phyloP scores from a whole-genome alignment of 768 basidiomycete genomes.

The Astraeus odoratus region DNA sequence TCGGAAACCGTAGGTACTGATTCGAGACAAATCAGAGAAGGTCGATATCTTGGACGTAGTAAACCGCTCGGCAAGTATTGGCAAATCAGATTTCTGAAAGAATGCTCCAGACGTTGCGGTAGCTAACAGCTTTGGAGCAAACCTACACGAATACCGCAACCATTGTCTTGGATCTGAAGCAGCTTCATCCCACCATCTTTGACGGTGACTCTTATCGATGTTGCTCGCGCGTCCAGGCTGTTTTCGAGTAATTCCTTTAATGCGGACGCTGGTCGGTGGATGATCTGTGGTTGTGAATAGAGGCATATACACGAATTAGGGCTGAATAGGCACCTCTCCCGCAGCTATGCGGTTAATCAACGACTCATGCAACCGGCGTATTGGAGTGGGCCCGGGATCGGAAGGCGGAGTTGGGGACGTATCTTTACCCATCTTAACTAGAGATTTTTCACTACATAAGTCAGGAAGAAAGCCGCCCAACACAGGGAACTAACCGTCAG shows the following conservation, averaged over 20 bases:
- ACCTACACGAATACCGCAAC: slow-evolving; percentile 85
- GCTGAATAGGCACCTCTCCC: slow-evolving; percentile 46
- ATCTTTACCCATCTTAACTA: slow-evolving; percentile 10
- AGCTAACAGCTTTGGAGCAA: background rate
- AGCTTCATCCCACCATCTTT: slow-evolving; percentile 96
- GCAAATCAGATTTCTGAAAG: slow-evolving; percentile 73
- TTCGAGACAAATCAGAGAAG: slow-evolving; percentile 78
- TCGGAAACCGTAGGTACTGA: slow-evolving; percentile 92
- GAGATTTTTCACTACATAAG: too few species aligned
- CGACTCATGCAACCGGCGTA: slow-evolving; percentile 70
- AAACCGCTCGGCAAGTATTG: slow-evolving; percentile 89
- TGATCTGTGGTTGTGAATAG: slow-evolving; percentile 45
- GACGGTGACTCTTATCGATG: slow-evolving; percentile 76
- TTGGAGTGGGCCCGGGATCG: slow-evolving; percentile 63
- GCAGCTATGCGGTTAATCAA: slow-evolving; percentile 90
- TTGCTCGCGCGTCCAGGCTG: slow-evolving; percentile 87
- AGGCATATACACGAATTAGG: background rate
- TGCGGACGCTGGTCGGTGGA: slow-evolving; percentile 87
- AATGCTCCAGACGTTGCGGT: background rate
- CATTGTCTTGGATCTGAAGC: slow-evolving; percentile 95
- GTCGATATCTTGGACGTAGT: slow-evolving; percentile 89
- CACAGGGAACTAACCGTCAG: too few species aligned
- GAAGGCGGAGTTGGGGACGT: slow-evolving; percentile 9
- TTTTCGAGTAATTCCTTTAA: slow-evolving; percentile 96
- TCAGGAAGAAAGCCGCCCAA: too few species aligned